A percentile compares a stretch with the other conserved stretches of the same genome.
phyloP scores from a whole-genome alignment of 2,329 filamentous ascomycete species.

The Bipolaris zeicola region DNA sequence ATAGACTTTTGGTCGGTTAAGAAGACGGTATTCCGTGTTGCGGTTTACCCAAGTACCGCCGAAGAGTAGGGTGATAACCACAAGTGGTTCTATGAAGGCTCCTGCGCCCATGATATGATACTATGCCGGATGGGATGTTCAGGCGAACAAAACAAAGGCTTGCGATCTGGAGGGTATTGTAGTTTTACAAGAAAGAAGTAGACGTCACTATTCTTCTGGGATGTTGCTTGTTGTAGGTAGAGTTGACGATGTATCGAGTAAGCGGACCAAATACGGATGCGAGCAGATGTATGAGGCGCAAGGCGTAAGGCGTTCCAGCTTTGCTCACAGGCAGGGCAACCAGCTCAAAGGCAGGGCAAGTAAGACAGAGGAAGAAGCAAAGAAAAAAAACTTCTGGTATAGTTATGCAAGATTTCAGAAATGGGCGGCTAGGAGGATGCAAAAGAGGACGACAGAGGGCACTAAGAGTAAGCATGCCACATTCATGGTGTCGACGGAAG shows the following conservation, averaged over 20 bases:
- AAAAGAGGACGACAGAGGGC: not conserved
- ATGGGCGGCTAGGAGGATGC: slow-evolving; percentile 3
- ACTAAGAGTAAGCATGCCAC: not conserved
- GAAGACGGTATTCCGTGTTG: slow-evolving; percentile 49
- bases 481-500: slow-evolving; percentile 17
- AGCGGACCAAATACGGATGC: slow-evolving; percentile 1
- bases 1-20: slow-evolving; percentile 33
- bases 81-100: slow-evolving; percentile 65
- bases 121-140: not conserved
- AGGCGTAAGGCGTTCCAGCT: not conserved
- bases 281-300: not conserved
- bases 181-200: not conserved
- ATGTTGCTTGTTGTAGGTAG: not conserved
- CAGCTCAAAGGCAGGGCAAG: not conserved
- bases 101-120: slow-evolving; percentile 58
- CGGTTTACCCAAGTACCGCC: slow-evolving; percentile 68
- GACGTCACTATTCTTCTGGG: not conserved
- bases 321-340: not conserved
- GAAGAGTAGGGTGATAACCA: slow-evolving; percentile 64
- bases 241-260: not conserved
- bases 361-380: not conserved
- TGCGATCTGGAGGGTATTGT: not conserved
- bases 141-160: not conserved
- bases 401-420: not conserved
- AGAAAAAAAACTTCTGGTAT: not conserved